Conservation (phyloP, 441 rosid species). For the Geranium incanum region DNA sequence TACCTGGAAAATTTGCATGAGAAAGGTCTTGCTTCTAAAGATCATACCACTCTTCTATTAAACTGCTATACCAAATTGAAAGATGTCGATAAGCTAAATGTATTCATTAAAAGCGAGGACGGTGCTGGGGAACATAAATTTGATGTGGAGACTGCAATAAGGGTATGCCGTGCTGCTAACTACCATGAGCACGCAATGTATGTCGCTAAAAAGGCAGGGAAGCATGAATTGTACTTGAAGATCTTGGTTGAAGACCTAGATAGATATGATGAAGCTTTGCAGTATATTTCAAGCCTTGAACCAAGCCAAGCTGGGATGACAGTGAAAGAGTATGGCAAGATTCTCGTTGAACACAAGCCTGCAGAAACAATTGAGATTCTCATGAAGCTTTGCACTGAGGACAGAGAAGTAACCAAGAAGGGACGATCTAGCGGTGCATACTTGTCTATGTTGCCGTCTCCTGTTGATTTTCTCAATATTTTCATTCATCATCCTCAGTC, state of each 20-base stretch:
- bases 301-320: slow-evolving; percentile 95
- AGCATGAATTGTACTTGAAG: slow-evolving; percentile 90
- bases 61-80: slow-evolving; percentile 95
- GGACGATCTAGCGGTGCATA: slow-evolving; percentile 56
- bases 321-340: slow-evolving; percentile 91
- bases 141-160: slow-evolving; percentile 94
- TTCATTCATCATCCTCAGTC: slow-evolving; percentile 78
- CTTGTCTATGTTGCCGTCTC: slow-evolving; percentile 88
- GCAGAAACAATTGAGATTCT: slow-evolving; percentile 78
- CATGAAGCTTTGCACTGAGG: slow-evolving; percentile 81
- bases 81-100: slow-evolving; percentile 85
- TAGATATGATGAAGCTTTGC: slow-evolving; percentile 85
- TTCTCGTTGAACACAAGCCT: slow-evolving; percentile 87
- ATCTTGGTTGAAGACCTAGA: slow-evolving; percentile 95
- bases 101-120: slow-evolving; percentile 84
- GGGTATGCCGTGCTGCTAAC: slow-evolving; percentile 96
- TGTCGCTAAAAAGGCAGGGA: slow-evolving; percentile 95
- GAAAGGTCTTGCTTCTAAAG: slow-evolving; percentile 95
- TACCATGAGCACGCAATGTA: slow-evolving; percentile 99
- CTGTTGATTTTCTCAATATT: slow-evolving; percentile 90
- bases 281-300: slow-evolving; percentile 82
- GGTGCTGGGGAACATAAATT: slow-evolving; percentile 86
- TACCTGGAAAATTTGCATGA: slow-evolving; percentile 88
- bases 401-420: slow-evolving; percentile 39
- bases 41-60: slow-evolving; percentile 90